Evolutionary conservation across 2,329 filamentous ascomycete species (phyloP), one percentile per base, ranked within the genome.

Genomic region (Diaporthe destruens): DNA sequence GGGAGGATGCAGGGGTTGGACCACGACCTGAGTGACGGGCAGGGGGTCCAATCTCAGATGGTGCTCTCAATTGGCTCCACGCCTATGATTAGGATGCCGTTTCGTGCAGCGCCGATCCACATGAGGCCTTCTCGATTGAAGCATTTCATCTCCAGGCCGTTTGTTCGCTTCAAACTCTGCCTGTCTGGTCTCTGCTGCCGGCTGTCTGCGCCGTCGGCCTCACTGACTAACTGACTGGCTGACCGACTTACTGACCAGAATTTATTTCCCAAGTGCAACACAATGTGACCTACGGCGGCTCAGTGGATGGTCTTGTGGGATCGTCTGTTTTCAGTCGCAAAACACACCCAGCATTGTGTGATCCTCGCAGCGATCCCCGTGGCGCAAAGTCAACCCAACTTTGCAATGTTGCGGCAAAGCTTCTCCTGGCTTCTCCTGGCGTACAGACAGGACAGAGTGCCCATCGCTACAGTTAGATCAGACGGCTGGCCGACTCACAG

Each of bases 1-100:
- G 55, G 53, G 32, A 51, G 29, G 23, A 42, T 32, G 32, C 68
- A 70, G 68, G 68, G 68, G 68, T 70, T 36, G 34, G 34, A 18
- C 49, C 49, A 61, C 68, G 39, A 55, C 65, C 68, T 51, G 49
- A 61, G 54, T 59, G 29, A 57, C 23, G 44, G 47, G 55, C 68
- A 70, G 68, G 68, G 68, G 68, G 32, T 53, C 68, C 34, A 70
- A 61, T 70, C 68, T 61, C 29, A 70, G 68, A 61, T 61, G 57
- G 55, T 53, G 57, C 16, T 51, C 68, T 53, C 68, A 70, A 70
- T 70, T 70, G 68, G 68, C 68, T 61, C 68, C 55, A 70, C 55
- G 68, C 34, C 47, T 51, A 39, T 59, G 71, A 72, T 61, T 72
- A 69, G 47, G 65, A 72, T 36, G 47, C 56, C 71, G 71, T 72